Conservation (phyloP, 495 filamentous ascomycete species). For the Xanthoparmelia taractica region DNA sequence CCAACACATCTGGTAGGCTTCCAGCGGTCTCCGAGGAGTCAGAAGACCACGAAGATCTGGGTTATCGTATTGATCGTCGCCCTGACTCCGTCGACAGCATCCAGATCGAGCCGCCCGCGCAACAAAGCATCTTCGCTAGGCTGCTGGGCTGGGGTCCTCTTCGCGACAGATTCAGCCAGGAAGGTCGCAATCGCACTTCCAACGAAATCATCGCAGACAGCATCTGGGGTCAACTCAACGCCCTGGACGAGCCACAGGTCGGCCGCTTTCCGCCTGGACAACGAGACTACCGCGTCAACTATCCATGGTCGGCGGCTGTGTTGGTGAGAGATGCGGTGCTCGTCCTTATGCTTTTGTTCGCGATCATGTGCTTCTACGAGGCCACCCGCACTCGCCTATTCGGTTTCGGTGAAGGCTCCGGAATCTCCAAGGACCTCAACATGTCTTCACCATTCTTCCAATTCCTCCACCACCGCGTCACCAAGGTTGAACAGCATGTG, state of each 20-base stretch:
- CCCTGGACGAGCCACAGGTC: neutral
- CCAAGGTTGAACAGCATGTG: conserved; percentile 8
- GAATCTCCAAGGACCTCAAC: neutral
- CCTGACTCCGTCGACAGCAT: neutral
- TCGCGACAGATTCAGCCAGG: neutral
- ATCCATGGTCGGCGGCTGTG: neutral
- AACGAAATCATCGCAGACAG: neutral
- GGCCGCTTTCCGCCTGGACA: neutral
- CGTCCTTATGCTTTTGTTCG: neutral
- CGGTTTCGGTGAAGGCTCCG: neutral
- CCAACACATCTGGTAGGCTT: neutral
- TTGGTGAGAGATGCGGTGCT: neutral
- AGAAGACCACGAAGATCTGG: neutral
- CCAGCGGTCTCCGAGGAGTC: conserved; percentile 1
- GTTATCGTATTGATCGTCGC: neutral
- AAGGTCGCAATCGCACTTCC: neutral
- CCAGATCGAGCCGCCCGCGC: neutral
- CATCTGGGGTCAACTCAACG: neutral
- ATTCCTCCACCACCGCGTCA: neutral
- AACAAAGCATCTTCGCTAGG: neutral
- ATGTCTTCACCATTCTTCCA: neutral
- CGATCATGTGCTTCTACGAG: neutral
- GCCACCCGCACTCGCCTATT: neutral
- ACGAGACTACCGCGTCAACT: neutral
- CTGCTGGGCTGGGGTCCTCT: neutral